Evolutionary conservation across 73 alveolate species (phyloP).

Genomic region (Diophrys sp.): DNA sequence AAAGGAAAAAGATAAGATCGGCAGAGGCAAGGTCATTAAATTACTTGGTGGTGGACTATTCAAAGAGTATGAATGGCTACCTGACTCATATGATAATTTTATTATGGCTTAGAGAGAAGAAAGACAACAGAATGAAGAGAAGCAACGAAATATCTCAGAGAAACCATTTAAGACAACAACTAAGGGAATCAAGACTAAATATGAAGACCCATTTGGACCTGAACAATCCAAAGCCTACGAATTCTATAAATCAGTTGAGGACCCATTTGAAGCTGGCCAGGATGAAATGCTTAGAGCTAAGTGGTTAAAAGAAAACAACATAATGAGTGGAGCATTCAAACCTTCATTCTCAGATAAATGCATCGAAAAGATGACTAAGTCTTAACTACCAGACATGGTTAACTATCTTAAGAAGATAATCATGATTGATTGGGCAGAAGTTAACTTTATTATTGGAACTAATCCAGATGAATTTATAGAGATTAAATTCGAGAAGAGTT

Average conservation of each 20-base stretch:
- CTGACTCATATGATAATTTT: conserved; percentile 55
- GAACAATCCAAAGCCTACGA: conserved; percentile 34
- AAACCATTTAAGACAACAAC: conserved; percentile 33
- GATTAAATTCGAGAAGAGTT: conserved; percentile 33
- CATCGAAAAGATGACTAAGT: conserved; percentile 34
- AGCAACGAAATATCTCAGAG: conserved; percentile 6
- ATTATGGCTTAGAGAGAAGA: conserved; percentile 28
- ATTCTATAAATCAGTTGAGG: conserved; percentile 30
- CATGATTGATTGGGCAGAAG: conserved; percentile 65
- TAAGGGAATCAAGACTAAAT: conserved; percentile 18
- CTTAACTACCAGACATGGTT: conserved; percentile 45
- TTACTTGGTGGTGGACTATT: conserved; percentile 62
- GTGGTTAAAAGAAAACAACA: conserved; percentile 50
- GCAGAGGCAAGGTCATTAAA: conserved; percentile 13
- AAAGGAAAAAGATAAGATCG: not conserved
- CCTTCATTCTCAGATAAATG: conserved; percentile 33
- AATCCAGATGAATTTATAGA: conserved; percentile 50
- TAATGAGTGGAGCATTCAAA: conserved; percentile 41
- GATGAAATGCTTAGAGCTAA: conserved; percentile 47
- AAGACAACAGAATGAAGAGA: conserved; percentile 9
- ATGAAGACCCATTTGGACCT: conserved; percentile 45
- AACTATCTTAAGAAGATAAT: conserved; percentile 43
- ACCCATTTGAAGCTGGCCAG: conserved; percentile 49
- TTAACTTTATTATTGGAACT: conserved; percentile 53
- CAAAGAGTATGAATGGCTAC: conserved; percentile 63